Evolutionary conservation across 805 yeast genomes (phyloP), one percentile per base, ranked within the genome.

Genomic region (Kazachstania psychrophila): DNA sequence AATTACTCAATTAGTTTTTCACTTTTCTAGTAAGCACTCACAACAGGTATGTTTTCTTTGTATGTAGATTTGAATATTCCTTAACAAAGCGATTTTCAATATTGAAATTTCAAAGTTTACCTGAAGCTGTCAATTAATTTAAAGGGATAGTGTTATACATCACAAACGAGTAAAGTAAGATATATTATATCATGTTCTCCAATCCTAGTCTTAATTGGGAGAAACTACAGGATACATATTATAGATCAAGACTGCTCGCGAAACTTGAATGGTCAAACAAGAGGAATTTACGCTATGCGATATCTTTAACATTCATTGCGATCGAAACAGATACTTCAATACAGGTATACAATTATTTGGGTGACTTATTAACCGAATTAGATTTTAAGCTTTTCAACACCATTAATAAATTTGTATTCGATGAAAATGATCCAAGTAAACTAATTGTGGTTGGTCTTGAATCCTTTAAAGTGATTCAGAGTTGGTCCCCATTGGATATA

Each of bases 201-300:
- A 51, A 60, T 33, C 75, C 74, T 10, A 65, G 70, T 45, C 52
- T 68, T 42, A 70, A 70, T 30, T 87, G 96, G 96, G 95, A 86
- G 55, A 70, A 79, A 44, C 68, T 87, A 14, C 77, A 74, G 37
- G 75, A 76, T 55, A 79, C 75, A 8, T 84, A 72, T 54, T 87
- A 85, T 47, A 65, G 81, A 38, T 66, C 70, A 13, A 58, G 78
- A 37, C 69, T 34, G 14, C 29, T 55, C 17, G 39, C 48, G 30
- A 37, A 40, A 7, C 36, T 56, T 22, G 36, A 45, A 28, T 47
- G 54, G 50, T 51, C 53, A 14, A 36, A 32, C 5, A 24, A 24
- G 8, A 17, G 23, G 6, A 17, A 28, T 15, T 18, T 31, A 15
- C 38, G 31, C 15, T 44, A 72, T 49, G 68, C 62, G 1, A 52